Evolutionary conservation across 345 rosid species (phyloP), one percentile per base, ranked within the genome.

Genomic region (Streptanthus diversifolius): DNA sequence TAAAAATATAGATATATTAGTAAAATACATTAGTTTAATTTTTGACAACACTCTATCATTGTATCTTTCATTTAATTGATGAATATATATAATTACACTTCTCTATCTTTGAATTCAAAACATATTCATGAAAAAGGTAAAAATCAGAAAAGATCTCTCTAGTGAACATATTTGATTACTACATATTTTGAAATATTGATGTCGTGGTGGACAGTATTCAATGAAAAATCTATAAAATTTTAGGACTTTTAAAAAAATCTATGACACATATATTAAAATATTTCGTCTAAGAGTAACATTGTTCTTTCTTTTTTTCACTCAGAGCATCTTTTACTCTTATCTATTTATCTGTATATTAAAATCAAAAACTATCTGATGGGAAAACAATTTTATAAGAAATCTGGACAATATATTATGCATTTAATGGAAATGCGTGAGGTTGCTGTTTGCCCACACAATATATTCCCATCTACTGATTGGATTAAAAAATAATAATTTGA

Each of bases 361-460:
- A 49, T 45, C n/a, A 14, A 27, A 54, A 54, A 1, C 21, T 24
- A 67, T 52, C n/a, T 36, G 4, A 30, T 44, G 56, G 11, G 3
- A 7, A 19, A 63, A 63, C 41, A 19, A 53, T 13, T 3, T 8
- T 10, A 3, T 10, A 14, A 41, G 6, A 52, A 49, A 39, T 12
- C 7, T 11, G 14, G 55, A 53, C 61, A 52, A 19, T 40, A 8
- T 54, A 19, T 19, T 11, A 63, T n/a, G 19, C 7, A 35, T 24
- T 73, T 13, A 56, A 65, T 56, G 21, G 41, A 65, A 3, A 32
- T 63, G 49, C 49, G 43, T 49, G 8, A 49, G 58, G 25, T 27
- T 65, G 51, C 18, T 73, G 41, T 45, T 65, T 65, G 14, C 52
- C 33, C 17, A 45, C 51, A 54, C n/a, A 55, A 54, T 33, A 54